Percentiles rank a stretch among this genome's conserved stretches.
Evolutionary conservation across 139 green algal species (phyloP).

Genomic region (Coelastrella sp.): DNA sequence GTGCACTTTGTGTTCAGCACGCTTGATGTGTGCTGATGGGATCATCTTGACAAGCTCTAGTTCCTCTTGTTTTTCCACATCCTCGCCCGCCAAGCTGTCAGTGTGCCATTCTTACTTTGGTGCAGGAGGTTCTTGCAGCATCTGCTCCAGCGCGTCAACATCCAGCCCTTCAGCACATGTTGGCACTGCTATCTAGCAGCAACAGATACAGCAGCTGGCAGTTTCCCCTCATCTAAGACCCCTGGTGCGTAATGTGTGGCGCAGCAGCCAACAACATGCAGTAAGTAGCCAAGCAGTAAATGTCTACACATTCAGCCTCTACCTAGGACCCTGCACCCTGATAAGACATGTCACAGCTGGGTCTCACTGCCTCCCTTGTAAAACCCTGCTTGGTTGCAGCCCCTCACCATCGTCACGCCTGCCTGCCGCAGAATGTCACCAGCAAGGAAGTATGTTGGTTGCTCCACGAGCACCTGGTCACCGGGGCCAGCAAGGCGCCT

Average conservation of each 20-base stretch:
- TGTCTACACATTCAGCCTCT: too few relatives aligned
- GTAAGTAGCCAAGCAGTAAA: too few relatives aligned
- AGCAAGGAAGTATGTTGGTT: conserved; percentile 64
- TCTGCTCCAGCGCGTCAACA: conserved; percentile 41
- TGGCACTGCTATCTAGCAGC: background rate
- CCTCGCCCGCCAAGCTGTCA: too few relatives aligned
- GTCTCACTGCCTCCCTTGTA: too few relatives aligned
- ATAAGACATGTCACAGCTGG: too few relatives aligned
- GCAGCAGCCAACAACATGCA: too few relatives aligned
- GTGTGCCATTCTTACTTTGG: background rate
- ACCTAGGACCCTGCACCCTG: too few relatives aligned
- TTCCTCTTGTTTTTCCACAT: too few relatives aligned
- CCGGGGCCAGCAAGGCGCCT: conserved; percentile 45
- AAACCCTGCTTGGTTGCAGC: background rate
- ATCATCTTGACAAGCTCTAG: too few relatives aligned
- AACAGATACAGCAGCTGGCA: background rate
- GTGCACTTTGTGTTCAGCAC: background rate
- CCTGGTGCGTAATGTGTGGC: too few relatives aligned
- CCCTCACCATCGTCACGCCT: background rate
- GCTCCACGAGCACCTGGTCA: conserved; percentile 54
- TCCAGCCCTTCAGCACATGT: conserved; percentile 46
- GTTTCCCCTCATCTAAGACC: too few relatives aligned
- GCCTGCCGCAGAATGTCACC: conserved; percentile 38
- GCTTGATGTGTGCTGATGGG: too few relatives aligned
- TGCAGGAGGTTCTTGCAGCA: conserved; percentile 6